phyloP scores from a whole-genome alignment of 495 filamentous ascomycete genomes.

The Friedmanniomyces endolithicus region DNA sequence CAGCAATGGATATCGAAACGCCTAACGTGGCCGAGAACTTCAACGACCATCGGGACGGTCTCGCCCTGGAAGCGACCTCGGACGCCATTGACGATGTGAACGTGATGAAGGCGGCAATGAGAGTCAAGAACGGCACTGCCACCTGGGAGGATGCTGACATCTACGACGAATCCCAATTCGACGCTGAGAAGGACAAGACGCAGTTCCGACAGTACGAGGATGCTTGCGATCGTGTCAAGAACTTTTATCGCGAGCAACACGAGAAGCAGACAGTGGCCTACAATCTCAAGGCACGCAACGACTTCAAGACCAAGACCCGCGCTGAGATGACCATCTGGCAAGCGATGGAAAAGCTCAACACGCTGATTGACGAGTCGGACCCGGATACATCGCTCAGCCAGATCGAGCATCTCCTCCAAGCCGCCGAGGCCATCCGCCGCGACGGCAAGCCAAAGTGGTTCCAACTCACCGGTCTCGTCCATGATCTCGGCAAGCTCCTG shows the following conservation, averaged over 20 bases:
- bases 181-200: constrained; percentile 66
- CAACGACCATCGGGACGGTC: constrained; percentile 43
- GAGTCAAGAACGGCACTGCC: constrained; percentile 34
- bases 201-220: constrained; percentile 68
- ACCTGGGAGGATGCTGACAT: constrained; percentile 39
- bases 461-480: constrained; percentile 79
- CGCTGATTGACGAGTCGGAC: constrained; percentile 76
- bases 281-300: constrained; percentile 62
- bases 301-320: constrained; percentile 53
- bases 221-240: constrained; percentile 66
- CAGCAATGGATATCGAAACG: constrained; percentile 25
- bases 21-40: constrained; percentile 25
- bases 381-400: constrained; percentile 76
- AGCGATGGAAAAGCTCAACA: constrained; percentile 81
- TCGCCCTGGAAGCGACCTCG: constrained; percentile 65
- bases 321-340: constrained; percentile 76
- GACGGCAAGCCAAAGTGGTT: constrained; percentile 90
- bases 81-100: constrained; percentile 75
- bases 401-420: constrained; percentile 78
- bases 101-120: constrained; percentile 46
- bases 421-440: constrained; percentile 72
- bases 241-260: constrained; percentile 76
- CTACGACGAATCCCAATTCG: constrained; percentile 54
- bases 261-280: constrained; percentile 74
- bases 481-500: constrained; percentile 79